These are phyloP conservation scores for Coemansia sp. DNA, from an alignment of 192 early-diverging fungal genomes.

Conservation along the genomic window DNA sequence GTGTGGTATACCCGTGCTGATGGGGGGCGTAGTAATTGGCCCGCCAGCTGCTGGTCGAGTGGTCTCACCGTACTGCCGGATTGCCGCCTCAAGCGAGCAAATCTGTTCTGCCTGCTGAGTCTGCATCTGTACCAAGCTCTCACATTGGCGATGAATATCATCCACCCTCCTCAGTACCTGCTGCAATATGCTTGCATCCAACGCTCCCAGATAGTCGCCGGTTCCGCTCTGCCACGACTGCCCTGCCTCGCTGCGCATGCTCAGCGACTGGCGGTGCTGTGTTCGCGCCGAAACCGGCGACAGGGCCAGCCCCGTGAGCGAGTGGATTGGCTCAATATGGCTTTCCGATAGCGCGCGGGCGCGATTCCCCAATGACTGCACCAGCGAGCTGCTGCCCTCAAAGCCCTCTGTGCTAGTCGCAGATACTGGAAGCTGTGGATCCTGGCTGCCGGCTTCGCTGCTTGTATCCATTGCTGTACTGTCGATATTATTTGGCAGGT, in stretches of 20 bases:
- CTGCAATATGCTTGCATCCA: slow-evolving; percentile 6
- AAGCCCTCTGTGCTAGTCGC: slow-evolving; percentile 7
- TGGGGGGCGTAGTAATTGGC: not conserved
- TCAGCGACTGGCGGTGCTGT: slow-evolving; percentile 15
- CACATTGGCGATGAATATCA: slow-evolving; percentile 32
- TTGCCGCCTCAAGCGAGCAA: slow-evolving; percentile 19
- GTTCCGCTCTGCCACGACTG: slow-evolving; percentile 2
- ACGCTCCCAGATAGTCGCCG: slow-evolving; percentile 4
- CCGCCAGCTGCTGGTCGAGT: not conserved
- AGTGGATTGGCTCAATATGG: slow-evolving; percentile 35
- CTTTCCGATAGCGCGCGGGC: slow-evolving; percentile 16
- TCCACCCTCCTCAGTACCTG: slow-evolving; percentile 13
- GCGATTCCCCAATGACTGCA: slow-evolving; percentile 4
- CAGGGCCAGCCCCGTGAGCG: slow-evolving; percentile 37
- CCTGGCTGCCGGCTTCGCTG: slow-evolving; percentile 8
- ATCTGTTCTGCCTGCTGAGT: slow-evolving; percentile 27
- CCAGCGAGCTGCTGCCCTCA: not conserved
- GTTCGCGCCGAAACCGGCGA: slow-evolving; percentile 14
- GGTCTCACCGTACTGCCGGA: slow-evolving; percentile 5
- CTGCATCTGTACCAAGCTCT: slow-evolving; percentile 28
- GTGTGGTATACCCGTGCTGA: not conserved
- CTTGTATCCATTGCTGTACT: slow-evolving; percentile 14
- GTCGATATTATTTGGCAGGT: not conserved
- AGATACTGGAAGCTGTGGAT: slow-evolving; percentile 7
- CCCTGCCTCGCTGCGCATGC: slow-evolving; percentile 1